Evolutionary conservation across 768 basidiomycete genomes (phyloP).

Genomic region (Boletus sp.): DNA sequence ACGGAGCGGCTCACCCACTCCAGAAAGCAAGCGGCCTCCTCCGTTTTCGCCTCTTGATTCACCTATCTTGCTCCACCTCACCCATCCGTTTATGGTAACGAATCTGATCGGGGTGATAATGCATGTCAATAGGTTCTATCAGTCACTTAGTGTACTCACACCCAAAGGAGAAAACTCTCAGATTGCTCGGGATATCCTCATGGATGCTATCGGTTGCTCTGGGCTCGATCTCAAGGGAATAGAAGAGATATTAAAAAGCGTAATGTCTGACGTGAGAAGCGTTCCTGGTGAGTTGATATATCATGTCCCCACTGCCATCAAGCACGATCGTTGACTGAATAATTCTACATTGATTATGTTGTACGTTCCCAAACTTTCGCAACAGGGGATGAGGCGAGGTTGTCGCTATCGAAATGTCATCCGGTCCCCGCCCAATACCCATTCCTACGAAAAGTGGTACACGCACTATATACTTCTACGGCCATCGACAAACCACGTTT

Average conservation of each 20-base stretch:
- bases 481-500: constrained; percentile 64
- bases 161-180: constrained; percentile 61
- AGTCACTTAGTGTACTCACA: constrained; percentile 49
- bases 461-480: constrained; percentile 45
- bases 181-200: constrained; percentile 59
- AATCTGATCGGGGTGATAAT: constrained; percentile 48
- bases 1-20: constrained; percentile 38
- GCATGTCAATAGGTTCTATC: constrained; percentile 60
- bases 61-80: constrained; percentile 54
- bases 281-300: constrained; percentile 26
- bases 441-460: constrained; percentile 43
- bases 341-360: background rate
- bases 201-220: constrained; percentile 63
- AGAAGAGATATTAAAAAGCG: constrained; percentile 46
- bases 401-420: constrained; percentile 58
- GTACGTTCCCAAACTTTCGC: background rate
- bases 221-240: constrained; percentile 60
- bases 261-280: constrained; percentile 18
- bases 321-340: background rate
- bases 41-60: constrained; percentile 27
- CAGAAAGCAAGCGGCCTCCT: constrained; percentile 17
- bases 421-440: constrained; percentile 48
- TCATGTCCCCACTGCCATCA: background rate
- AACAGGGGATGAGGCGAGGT: constrained; percentile 50
- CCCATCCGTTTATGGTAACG: constrained; percentile 59